Evolutionary conservation across 2,329 filamentous ascomycete species (phyloP), one percentile per base, ranked within the genome.

Genomic region (Leptographium lundbergii): DNA sequence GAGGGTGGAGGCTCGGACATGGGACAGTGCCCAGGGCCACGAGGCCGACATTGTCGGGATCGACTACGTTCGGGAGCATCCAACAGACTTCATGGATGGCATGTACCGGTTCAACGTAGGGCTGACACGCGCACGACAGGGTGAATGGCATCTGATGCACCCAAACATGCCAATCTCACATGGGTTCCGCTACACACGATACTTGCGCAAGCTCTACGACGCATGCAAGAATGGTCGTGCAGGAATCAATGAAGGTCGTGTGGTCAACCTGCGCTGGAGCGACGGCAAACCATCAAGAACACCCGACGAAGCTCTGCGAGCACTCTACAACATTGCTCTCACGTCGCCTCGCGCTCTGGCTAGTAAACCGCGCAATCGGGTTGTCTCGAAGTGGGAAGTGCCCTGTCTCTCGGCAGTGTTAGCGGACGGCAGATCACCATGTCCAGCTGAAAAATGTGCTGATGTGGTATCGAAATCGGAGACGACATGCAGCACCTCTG

Each of bases 31-130:
- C 0, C 76, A 78, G 47, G 76, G 76, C 0, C 74, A 76, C 17
- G 74, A 79, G 59, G 75, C 76, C 0, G 76, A 79, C 48, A 67
- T 77, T 6, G 74, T 78, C 0, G 73, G 77, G 39, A 67, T 79
- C 0, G 76, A 79, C 65, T 69, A 77, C 61, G 75, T 78, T 2
- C 67, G 73, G n/a, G 72, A 72, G 0, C 66, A 64, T 0, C 66
- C 66, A 0, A 71, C 73, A 0, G 69, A 68, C 0, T 77, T 77
- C 56, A 72, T 77, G 65, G 71, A 77, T 25, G 71, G 77, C 19
- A 66, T 71, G 0, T 72, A 75, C 45, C 68, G 75, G 0, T 69
- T 79, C 2, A 77, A 76, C 19, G 76, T 79, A 0, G 74, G 74
- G 0, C 67, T 77, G 9, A 77, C 75, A 0, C 68, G 76, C 3